phyloP scores from a whole-genome alignment of 352 stramenopile species.

The Phytophthora citrophthora region DNA sequence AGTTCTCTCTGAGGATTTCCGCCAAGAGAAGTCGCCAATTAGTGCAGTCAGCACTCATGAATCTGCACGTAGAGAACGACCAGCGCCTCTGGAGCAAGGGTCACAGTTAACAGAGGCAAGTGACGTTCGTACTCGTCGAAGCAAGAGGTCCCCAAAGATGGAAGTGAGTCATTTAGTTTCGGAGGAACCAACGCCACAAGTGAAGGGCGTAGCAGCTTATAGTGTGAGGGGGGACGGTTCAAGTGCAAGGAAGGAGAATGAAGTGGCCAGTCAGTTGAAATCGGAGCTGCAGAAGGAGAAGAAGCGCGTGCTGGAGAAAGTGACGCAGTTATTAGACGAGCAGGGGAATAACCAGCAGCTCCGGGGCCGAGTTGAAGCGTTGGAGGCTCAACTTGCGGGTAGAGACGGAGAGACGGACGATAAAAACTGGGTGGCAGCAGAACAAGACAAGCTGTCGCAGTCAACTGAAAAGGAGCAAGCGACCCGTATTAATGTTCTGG shows the following conservation, averaged over 20 bases:
- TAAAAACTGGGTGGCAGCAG: slow-evolving; percentile 16
- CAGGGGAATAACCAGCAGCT: slow-evolving; percentile 70
- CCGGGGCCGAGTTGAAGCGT: slow-evolving; percentile 43
- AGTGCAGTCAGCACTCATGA: slow-evolving; percentile 6
- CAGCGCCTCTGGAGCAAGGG: slow-evolving; percentile 12
- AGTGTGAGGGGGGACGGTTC: slow-evolving; percentile 6
- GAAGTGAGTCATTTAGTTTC: slow-evolving; percentile 35
- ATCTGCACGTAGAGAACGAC: slow-evolving; percentile 3
- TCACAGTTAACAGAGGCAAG: slow-evolving; percentile 11
- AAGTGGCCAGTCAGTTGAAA: slow-evolving; percentile 36
- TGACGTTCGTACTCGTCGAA: slow-evolving; percentile 14
- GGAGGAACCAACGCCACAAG: slow-evolving; percentile 1
- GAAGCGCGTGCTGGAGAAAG: slow-evolving; percentile 71
- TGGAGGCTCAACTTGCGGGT: slow-evolving; percentile 43
- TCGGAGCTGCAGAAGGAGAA: slow-evolving; percentile 71
- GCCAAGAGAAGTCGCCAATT: slow-evolving; percentile 1
- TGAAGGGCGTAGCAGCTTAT: slow-evolving; percentile 4
- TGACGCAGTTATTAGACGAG: slow-evolving; percentile 69
- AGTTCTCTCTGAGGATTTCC: not conserved
- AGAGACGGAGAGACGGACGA: slow-evolving; percentile 33
- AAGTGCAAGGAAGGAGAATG: slow-evolving; percentile 11
- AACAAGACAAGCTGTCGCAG: slow-evolving; percentile 30
- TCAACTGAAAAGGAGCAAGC: slow-evolving; percentile 36
- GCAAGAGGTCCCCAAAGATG: slow-evolving; percentile 36
- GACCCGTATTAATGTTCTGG: slow-evolving; percentile 26